Conservation (phyloP, 306 rosid genomes). For the Mimosa bimucronata region DNA sequence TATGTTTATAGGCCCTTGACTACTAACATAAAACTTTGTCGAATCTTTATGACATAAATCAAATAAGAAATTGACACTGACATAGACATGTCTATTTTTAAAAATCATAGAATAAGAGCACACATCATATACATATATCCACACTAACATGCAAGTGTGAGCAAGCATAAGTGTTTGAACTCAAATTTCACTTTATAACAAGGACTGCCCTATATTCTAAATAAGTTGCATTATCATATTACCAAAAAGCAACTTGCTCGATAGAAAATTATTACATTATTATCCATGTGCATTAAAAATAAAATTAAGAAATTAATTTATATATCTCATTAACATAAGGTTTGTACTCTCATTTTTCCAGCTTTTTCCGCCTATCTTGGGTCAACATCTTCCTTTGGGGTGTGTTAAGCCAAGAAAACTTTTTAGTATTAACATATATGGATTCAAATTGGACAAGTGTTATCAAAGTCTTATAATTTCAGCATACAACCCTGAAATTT, state of each 20-base stretch:
- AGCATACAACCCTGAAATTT: not conserved
- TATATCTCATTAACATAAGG: not conserved
- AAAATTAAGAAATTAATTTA: not conserved
- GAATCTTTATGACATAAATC: no score
- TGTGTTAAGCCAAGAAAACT: not conserved
- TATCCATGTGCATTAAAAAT: not conserved
- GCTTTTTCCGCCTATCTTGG: not conserved
- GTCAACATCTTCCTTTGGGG: not conserved
- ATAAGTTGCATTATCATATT: not conserved
- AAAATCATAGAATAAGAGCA: not conserved
- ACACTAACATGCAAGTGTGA: not conserved
- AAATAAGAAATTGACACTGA: no score
- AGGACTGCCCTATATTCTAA: not conserved
- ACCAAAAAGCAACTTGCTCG: not conserved
- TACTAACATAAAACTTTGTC: no score
- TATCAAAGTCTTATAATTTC: not conserved
- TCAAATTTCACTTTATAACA: not conserved
- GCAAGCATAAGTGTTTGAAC: not conserved
- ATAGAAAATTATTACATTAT: not conserved
- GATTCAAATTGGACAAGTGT: not conserved
- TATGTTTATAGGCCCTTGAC: no score
- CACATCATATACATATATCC: not conserved
- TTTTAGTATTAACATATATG: not conserved
- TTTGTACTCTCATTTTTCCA: not conserved
- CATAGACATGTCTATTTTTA: not conserved